Evolutionary conservation across 495 filamentous ascomycete species (phyloP).

Genomic region (Chaetomium fimeti): DNA sequence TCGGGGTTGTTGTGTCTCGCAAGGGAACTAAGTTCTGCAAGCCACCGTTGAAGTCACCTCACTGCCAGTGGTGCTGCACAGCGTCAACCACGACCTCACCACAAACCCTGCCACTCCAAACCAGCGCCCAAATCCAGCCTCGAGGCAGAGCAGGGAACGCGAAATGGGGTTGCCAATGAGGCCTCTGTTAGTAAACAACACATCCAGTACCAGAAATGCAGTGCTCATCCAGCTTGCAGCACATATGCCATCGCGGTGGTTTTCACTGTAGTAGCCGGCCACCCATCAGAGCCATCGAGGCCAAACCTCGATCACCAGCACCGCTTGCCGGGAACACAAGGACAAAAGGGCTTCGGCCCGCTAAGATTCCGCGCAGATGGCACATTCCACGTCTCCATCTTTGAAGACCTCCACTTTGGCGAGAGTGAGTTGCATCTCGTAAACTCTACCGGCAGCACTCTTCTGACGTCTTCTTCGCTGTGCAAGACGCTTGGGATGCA

Average conservation of each 20-base stretch:
- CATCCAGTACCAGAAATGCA: background rate
- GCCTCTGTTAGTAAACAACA: background rate
- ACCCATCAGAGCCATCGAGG: background rate
- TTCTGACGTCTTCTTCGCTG: too few species aligned
- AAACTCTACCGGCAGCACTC: background rate
- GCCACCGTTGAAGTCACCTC: too few species aligned
- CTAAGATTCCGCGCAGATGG: slow-evolving; percentile 42
- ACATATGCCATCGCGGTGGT: background rate
- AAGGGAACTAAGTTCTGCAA: too few species aligned
- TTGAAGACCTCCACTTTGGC: slow-evolving; percentile 68
- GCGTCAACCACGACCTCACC: too few species aligned
- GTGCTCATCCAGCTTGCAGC: background rate
- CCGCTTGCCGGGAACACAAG: background rate
- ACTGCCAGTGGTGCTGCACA: too few species aligned
- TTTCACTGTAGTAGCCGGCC: background rate
- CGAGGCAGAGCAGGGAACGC: background rate
- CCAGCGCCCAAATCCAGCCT: too few species aligned
- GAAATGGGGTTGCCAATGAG: background rate
- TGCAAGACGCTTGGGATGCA: slow-evolving; percentile 46
- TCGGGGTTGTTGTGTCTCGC: too few species aligned
- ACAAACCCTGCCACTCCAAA: too few species aligned
- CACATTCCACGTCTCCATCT: slow-evolving; percentile 55
- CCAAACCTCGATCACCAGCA: background rate
- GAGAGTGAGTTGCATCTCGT: slow-evolving; percentile 48
- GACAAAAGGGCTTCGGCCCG: slow-evolving; percentile 20